A percentile compares a stretch with the other conserved stretches of the same genome.
Conservation (phyloP, 495 filamentous ascomycete species). For the Penicillium steckii region DNA sequence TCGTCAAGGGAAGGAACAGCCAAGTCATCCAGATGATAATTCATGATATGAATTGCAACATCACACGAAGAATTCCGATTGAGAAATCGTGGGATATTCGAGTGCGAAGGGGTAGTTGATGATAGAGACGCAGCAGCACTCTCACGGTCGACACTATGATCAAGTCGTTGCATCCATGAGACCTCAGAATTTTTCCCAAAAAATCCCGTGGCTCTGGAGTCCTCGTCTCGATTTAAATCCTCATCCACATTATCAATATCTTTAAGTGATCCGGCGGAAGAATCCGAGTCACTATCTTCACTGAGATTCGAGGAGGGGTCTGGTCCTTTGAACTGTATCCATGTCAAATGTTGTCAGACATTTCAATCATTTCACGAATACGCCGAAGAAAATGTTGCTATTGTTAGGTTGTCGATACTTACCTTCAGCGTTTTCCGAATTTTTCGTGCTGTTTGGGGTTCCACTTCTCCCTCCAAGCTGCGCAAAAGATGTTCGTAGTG, state of each 20-base stretch:
- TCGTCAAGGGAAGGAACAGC: conserved; percentile 38
- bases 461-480: conserved; percentile 34
- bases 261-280: conserved; percentile 56
- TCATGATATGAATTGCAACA: conserved; percentile 35
- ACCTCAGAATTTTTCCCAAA: conserved; percentile 64
- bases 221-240: conserved; percentile 54
- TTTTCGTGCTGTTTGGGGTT: conserved; percentile 22
- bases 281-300: conserved; percentile 30
- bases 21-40: conserved; percentile 59
- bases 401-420: conserved; percentile 4
- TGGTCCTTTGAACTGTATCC: conserved; percentile 6
- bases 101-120: not conserved
- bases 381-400: too few species aligned
- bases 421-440: conserved; percentile 39
- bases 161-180: conserved; percentile 55
- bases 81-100: not conserved
- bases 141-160: conserved; percentile 22
- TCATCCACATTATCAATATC: conserved; percentile 57
- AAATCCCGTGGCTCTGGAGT: conserved; percentile 52
- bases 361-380: not conserved
- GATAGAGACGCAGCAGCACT: not conserved
- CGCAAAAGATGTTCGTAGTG: conserved; percentile 44
- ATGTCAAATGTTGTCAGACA: conserved; percentile 1
- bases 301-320: conserved; percentile 9
- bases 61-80: conserved; percentile 1